These are phyloP conservation scores for Barnettozyma siamensis DNA, from an alignment of 805 yeast species.

Conservation along the genomic window DNA sequence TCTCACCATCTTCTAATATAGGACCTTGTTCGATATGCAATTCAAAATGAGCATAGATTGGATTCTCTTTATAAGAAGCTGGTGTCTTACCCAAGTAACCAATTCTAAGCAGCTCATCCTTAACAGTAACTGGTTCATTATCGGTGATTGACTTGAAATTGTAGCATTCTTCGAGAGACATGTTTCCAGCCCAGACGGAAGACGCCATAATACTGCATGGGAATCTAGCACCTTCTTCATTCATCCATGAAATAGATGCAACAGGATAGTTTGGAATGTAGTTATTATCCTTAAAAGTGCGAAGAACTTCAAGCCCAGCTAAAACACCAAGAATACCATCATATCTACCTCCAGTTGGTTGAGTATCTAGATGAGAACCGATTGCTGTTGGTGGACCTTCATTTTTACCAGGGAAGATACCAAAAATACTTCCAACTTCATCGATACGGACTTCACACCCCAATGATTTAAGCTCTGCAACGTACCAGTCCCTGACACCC, in stretches of 20 bases:
- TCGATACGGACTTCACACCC: conserved; percentile 60
- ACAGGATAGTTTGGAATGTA: conserved; percentile 61
- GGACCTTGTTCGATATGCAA: conserved; percentile 79
- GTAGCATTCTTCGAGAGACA: conserved; percentile 44
- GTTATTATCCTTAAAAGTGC: conserved; percentile 56
- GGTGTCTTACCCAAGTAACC: conserved; percentile 53
- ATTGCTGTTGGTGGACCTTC: conserved; percentile 53
- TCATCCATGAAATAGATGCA: conserved; percentile 64
- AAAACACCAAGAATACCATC: conserved; percentile 71
- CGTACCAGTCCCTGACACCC: conserved; percentile 61
- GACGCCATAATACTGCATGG: conserved; percentile 65
- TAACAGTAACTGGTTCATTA: conserved; percentile 42
- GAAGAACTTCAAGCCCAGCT: conserved; percentile 58
- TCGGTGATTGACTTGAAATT: conserved; percentile 50
- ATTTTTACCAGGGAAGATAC: conserved; percentile 52
- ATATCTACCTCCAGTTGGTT: conserved; percentile 73
- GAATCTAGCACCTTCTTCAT: conserved; percentile 76
- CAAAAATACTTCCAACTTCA: conserved; percentile 64
- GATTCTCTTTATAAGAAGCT: conserved; percentile 44
- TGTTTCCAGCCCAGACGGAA: conserved; percentile 58
- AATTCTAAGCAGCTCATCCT: conserved; percentile 50
- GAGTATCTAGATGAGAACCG: conserved; percentile 73
- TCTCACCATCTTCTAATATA: conserved; percentile 48
- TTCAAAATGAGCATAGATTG: conserved; percentile 66
- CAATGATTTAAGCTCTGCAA: conserved; percentile 40